Conservation (phyloP, 2,329 filamentous ascomycete species). For the Aspergillus pseudotamarii region DNA sequence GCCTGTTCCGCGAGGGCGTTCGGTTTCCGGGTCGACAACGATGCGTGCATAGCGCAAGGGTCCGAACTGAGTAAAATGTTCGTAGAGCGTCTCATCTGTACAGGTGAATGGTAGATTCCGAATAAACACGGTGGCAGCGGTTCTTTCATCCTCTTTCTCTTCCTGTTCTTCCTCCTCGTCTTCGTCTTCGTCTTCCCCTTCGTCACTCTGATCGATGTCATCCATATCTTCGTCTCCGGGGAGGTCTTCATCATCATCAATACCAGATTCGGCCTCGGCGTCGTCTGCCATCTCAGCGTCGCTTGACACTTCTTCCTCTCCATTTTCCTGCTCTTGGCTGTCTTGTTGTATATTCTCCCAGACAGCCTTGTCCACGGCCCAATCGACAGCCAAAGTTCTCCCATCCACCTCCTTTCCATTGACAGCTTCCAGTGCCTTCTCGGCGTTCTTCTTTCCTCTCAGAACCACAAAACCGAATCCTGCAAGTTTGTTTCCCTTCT, state of each 20-base stretch:
- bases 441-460: conserved; percentile 84
- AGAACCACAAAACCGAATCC: conserved; percentile 94
- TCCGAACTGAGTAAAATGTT: conserved; percentile 87
- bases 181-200: conserved; percentile 49
- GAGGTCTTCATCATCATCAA: conserved; percentile 44
- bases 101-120: conserved; percentile 91
- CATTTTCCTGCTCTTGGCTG: conserved; percentile 29
- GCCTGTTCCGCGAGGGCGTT: conserved; percentile 85
- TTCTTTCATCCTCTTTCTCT: conserved; percentile 54
- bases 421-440: conserved; percentile 79
- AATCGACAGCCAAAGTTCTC: conserved; percentile 87
- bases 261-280: conserved; percentile 49
- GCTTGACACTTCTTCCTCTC: conserved; percentile 40
- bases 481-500: conserved; percentile 69
- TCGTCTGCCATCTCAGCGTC: conserved; percentile 63
- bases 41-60: conserved; percentile 87
- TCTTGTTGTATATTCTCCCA: conserved; percentile 70
- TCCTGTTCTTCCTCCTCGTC: conserved; percentile 46
- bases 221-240: conserved; percentile 32
- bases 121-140: conserved; percentile 81
- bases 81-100: conserved; percentile 78
- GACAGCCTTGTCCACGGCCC: conserved; percentile 87
- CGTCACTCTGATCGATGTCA: conserved; percentile 43
- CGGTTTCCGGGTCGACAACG: conserved; percentile 82
- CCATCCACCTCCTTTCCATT: conserved; percentile 93